Evolutionary conservation across 1,284 basidiomycete species (phyloP).

Genomic region (Heterobasidion annosum): DNA sequence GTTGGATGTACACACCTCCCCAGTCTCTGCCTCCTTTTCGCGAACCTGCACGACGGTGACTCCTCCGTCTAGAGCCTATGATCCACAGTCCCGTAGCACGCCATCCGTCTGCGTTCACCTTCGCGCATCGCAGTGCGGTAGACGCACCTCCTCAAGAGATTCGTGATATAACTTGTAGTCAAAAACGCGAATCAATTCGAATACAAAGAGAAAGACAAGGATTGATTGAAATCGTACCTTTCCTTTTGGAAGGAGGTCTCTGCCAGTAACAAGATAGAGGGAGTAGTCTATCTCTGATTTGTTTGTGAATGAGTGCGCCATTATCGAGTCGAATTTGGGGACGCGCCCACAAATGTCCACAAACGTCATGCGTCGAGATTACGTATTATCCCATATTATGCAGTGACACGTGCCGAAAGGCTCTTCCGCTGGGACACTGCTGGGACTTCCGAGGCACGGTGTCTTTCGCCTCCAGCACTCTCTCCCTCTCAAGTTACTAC

Average conservation of each 20-base stretch:
- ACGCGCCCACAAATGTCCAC: too few relatives aligned
- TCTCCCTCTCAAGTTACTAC: too few relatives aligned
- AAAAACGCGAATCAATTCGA: not conserved
- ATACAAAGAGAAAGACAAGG: too few relatives aligned
- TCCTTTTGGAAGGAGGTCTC: conserved; percentile 72
- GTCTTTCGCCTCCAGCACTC: too few relatives aligned
- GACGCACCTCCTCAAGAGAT: conserved; percentile 66
- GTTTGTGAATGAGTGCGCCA: not conserved
- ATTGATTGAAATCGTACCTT: conserved; percentile 37
- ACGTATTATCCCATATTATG: too few relatives aligned
- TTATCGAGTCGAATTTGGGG: too few relatives aligned
- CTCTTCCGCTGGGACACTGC: too few relatives aligned
- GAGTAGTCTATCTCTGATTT: conserved; percentile 52
- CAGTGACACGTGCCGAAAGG: too few relatives aligned
- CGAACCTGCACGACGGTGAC: conserved; percentile 88
- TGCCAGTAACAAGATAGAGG: conserved; percentile 81
- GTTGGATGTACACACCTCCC: conserved; percentile 43
- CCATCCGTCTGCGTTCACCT: not conserved
- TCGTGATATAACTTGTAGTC: conserved; percentile 40
- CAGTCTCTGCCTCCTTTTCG: conserved; percentile 77
- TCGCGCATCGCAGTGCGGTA: not conserved
- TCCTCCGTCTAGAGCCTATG: conserved; percentile 71
- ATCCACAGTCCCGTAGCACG: conserved; percentile 2
- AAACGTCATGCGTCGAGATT: too few relatives aligned
- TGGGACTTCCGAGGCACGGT: too few relatives aligned